Percentiles rank a stretch among this genome's conserved stretches.
Conservation (phyloP, 2,329 filamentous ascomycete species). For the Colletotrichum truncatum region DNA sequence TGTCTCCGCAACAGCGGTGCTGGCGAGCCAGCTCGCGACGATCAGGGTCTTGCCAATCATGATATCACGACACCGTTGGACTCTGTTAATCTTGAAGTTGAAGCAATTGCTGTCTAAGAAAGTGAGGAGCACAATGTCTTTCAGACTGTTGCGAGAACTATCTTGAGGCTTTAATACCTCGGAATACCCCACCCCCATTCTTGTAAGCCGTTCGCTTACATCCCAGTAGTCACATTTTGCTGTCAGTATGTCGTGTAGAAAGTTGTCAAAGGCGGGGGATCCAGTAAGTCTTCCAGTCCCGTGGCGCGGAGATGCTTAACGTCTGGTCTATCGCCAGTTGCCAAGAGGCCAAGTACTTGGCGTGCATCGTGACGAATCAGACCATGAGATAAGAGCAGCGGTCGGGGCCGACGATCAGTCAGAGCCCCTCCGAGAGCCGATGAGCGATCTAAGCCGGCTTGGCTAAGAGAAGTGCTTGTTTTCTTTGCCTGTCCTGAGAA, state of each 20-base stretch:
- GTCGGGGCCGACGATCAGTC: neutral
- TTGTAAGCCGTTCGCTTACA: neutral
- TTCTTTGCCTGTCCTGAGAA: constrained; percentile 27
- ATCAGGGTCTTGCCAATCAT: neutral
- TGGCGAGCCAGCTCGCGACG: neutral
- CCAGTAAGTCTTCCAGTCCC: neutral
- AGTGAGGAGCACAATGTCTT: too few species aligned
- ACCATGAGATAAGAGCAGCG: constrained; percentile 4
- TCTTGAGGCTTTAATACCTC: neutral
- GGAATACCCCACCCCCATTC: neutral
- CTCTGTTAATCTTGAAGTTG: too few species aligned
- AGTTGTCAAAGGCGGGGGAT: neutral
- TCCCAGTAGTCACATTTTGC: neutral
- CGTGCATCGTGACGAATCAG: constrained; percentile 10
- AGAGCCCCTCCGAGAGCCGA: neutral
- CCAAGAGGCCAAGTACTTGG: constrained; percentile 23
- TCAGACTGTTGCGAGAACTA: neutral
- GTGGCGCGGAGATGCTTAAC: constrained; percentile 12
- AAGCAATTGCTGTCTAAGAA: too few species aligned
- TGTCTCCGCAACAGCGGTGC: constrained; percentile 41
- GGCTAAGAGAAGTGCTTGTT: neutral
- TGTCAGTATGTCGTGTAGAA: neutral
- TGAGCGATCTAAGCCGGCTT: neutral
- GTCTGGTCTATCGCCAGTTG: neutral
- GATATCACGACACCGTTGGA: neutral